These are phyloP conservation scores for Albifimbria verrucaria DNA, from an alignment of 2,329 filamentous ascomycete species.

Conservation along the genomic window DNA sequence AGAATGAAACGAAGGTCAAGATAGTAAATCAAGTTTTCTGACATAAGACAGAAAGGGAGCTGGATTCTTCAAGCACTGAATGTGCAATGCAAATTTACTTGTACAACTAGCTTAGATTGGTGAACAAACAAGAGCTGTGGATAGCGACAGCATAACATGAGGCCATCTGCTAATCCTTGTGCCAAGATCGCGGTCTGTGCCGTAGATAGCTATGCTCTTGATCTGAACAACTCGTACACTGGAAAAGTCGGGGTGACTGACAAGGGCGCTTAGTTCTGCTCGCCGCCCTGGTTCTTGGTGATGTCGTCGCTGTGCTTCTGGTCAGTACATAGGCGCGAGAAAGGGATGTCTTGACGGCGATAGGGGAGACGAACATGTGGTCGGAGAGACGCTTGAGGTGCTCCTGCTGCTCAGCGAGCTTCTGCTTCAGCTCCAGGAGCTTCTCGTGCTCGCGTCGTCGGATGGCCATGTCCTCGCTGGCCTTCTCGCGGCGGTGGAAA, in stretches of 20 bases:
- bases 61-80: constrained; percentile 10
- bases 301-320: constrained; percentile 63
- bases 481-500: constrained; percentile 89
- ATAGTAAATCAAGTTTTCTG: not conserved
- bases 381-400: constrained; percentile 82
- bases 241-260: too few species aligned
- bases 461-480: constrained; percentile 81
- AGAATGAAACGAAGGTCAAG: not conserved
- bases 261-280: constrained; percentile 51
- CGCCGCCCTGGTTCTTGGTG: constrained; percentile 68
- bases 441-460: constrained; percentile 86
- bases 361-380: constrained; percentile 66
- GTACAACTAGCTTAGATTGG: constrained; percentile 35
- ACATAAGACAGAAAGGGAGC: constrained; percentile 7
- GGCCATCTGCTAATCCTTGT: too few species aligned
- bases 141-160: too few species aligned
- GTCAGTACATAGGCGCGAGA: constrained; percentile 2
- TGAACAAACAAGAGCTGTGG: constrained; percentile 18
- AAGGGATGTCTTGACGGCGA: not conserved
- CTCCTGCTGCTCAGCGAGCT: constrained; percentile 72
- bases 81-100: constrained; percentile 28
- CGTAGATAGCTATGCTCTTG: too few species aligned
- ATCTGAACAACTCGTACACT: too few species aligned
- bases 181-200: too few species aligned
- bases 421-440: constrained; percentile 71